These are phyloP conservation scores for Beauveria brongniartii DNA, from an alignment of 2,329 filamentous ascomycete genomes.

Conservation along the genomic window DNA sequence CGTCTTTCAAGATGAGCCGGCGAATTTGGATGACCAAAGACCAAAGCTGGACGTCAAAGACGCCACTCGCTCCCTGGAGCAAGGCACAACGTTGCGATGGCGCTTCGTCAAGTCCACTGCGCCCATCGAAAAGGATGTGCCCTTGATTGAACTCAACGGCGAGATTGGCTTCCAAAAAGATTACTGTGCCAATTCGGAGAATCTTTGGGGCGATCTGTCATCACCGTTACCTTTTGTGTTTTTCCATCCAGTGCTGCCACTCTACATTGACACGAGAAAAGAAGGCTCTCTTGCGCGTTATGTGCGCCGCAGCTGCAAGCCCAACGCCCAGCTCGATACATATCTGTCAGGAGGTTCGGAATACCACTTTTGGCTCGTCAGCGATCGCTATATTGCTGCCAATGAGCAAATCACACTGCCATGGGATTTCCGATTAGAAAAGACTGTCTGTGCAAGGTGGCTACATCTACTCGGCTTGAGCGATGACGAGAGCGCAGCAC, in stretches of 20 bases:
- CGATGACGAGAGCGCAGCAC: slow-evolving; percentile 46
- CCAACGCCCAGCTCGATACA: slow-evolving; percentile 83
- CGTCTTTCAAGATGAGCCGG: slow-evolving; percentile 54
- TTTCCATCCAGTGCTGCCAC: slow-evolving; percentile 78
- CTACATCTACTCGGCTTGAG: slow-evolving; percentile 52
- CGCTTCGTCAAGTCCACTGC: slow-evolving; percentile 50
- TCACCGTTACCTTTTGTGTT: slow-evolving; percentile 68
- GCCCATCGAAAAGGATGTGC: slow-evolving; percentile 48
- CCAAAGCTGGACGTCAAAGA: slow-evolving; percentile 44
- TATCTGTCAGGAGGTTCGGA: slow-evolving; percentile 70
- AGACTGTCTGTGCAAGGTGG: slow-evolving; percentile 44
- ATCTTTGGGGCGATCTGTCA: slow-evolving; percentile 59
- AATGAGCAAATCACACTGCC: slow-evolving; percentile 55
- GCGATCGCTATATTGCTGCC: slow-evolving; percentile 63
- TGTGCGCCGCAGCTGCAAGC: slow-evolving; percentile 82
- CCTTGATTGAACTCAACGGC: slow-evolving; percentile 66
- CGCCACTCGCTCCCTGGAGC: slow-evolving; percentile 25
- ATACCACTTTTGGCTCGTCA: slow-evolving; percentile 90
- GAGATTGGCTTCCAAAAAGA: slow-evolving; percentile 66
- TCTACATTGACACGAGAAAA: slow-evolving; percentile 86
- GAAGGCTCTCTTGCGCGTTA: slow-evolving; percentile 84
- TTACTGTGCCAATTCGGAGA: slow-evolving; percentile 59
- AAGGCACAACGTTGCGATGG: slow-evolving; percentile 51
- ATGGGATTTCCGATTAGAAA: slow-evolving; percentile 61
- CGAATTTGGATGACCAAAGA: slow-evolving; percentile 34